Evolutionary conservation across 1,284 basidiomycete species (phyloP), one percentile per base, ranked within the genome.

Genomic region (Moesziomyces parantarcticus): DNA sequence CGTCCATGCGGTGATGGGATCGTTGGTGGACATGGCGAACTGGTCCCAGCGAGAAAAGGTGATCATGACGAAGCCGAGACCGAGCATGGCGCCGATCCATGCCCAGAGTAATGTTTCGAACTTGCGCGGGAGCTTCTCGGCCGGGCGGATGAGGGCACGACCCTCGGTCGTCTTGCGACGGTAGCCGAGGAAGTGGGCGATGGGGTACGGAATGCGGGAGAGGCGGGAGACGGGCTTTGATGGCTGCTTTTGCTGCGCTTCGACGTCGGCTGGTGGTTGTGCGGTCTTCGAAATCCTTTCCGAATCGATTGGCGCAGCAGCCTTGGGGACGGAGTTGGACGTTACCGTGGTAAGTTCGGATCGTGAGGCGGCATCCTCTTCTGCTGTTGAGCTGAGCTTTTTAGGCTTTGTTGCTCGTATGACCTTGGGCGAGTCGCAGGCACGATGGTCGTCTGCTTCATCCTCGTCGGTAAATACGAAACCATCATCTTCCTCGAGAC

Each of bases 31-130:
- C 48, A 52, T 55, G 50, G 71, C 51, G 26, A 76, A 76, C 26
- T 64, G 48, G 5, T 57, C 40, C 58, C 65, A 72, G 32, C 76
- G 58, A 3, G 75, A 66, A 20, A 77, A 77, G 21, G 71, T 58
- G 47, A 75, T 58, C 65, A 74, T 74, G 48, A 65, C 61, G 39
- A 69, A 74, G 22, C 67, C 60, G 11, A 70, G 63, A 34, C 67
- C 67, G 6, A 77, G 53, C 46, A 65, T 56, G 3, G 67, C 72
- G 20, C 76, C 76, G 47, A 77, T 64, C 61, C 60, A 76, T 1
- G 68, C 65, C 76, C 76, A 77, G 48, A 77, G 44, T 20, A 67
- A 51, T 10, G 65, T 73, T 44, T 77, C 76, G 44, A 72, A 34
- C 40, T 63, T 66, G n/a, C 63, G 60, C 1, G 73, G 76, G 0